These are phyloP conservation scores for Sphaceloma murrayae DNA, from an alignment of 2,329 filamentous ascomycete genomes.

Conservation along the genomic window DNA sequence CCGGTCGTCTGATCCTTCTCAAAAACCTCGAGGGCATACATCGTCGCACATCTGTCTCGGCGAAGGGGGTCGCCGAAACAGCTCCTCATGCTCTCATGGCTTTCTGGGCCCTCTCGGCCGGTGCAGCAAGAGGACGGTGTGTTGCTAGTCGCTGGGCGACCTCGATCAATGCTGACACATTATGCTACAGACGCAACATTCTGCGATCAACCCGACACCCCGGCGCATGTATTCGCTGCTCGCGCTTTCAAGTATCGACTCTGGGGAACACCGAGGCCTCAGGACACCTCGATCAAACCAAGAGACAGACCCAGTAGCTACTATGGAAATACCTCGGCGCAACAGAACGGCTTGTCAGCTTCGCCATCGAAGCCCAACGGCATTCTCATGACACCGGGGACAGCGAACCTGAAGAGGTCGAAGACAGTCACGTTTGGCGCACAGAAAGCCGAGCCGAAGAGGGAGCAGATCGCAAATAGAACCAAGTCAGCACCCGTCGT, in stretches of 20 bases:
- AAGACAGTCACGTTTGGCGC: constrained; percentile 55
- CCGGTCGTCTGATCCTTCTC: no score
- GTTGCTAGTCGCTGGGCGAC: neutral
- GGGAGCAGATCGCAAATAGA: constrained; percentile 29
- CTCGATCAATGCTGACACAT: neutral
- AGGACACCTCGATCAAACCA: constrained; percentile 5
- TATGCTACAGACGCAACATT: constrained; percentile 8
- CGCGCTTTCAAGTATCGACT: constrained; percentile 57
- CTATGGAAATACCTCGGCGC: constrained; percentile 1
- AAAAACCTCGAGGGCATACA: no score
- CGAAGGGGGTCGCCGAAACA: constrained; percentile 7
- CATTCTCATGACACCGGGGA: constrained; percentile 56
- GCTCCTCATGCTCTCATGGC: constrained; percentile 9
- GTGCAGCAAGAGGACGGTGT: constrained; percentile 4
- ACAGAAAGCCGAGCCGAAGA: constrained; percentile 44
- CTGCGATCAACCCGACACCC: constrained; percentile 52
- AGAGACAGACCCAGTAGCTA: constrained; percentile 2
- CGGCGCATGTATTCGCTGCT: constrained; percentile 56
- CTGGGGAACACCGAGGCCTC: constrained; percentile 50
- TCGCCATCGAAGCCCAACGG: constrained; percentile 44
- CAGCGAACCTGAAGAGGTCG: constrained; percentile 41
- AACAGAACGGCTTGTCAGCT: neutral
- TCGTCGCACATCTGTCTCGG: neutral
- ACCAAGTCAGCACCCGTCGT: constrained; percentile 41
- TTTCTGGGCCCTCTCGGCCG: neutral